Percentiles rank a stretch among this genome's conserved stretches.
Conservation (phyloP, 164 flowering plant genomes). For the Sextonia rubra region DNA sequence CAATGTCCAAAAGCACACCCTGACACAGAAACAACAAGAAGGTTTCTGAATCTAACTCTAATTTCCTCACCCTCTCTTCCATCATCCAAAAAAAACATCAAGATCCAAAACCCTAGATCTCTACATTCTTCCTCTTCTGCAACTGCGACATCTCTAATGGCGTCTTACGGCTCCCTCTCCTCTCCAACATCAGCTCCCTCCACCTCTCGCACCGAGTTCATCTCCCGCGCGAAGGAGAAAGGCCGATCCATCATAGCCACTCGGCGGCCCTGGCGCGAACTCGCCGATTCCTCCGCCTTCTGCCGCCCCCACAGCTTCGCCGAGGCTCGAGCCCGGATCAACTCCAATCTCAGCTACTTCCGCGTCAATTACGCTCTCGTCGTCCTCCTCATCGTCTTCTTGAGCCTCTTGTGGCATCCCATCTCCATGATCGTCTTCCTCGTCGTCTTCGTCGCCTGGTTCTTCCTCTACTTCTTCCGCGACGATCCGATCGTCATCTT, state of each 20-base stretch:
- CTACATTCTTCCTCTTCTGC: not conserved
- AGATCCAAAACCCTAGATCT: not conserved
- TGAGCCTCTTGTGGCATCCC: constrained; percentile 59
- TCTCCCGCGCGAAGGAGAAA: constrained; percentile 20
- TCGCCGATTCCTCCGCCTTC: constrained; percentile 39
- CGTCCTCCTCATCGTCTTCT: constrained; percentile 37
- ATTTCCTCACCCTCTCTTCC: not conserved
- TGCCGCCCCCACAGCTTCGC: constrained; percentile 40
- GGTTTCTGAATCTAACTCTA: too few species aligned
- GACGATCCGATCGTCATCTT: constrained; percentile 43
- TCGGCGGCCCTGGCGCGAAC: constrained; percentile 52
- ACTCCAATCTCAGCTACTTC: constrained; percentile 47
- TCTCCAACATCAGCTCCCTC: not conserved
- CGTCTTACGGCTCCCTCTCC: constrained; percentile 5
- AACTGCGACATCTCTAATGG: not conserved
- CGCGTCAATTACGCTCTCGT: constrained; percentile 53
- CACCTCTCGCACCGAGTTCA: constrained; percentile 12
- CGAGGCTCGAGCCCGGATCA: constrained; percentile 48
- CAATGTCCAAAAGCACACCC: too few species aligned
- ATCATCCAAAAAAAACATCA: not conserved
- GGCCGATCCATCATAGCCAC: constrained; percentile 22
- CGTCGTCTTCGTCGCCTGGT: constrained; percentile 44
- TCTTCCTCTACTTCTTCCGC: constrained; percentile 52
- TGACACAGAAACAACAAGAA: not conserved
- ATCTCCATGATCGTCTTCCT: constrained; percentile 50